Percentiles rank a stretch among this genome's conserved stretches.
These are phyloP conservation scores for Acanthamoeba healyi DNA, from an alignment of 208 protist species.

Conservation along the genomic window DNA sequence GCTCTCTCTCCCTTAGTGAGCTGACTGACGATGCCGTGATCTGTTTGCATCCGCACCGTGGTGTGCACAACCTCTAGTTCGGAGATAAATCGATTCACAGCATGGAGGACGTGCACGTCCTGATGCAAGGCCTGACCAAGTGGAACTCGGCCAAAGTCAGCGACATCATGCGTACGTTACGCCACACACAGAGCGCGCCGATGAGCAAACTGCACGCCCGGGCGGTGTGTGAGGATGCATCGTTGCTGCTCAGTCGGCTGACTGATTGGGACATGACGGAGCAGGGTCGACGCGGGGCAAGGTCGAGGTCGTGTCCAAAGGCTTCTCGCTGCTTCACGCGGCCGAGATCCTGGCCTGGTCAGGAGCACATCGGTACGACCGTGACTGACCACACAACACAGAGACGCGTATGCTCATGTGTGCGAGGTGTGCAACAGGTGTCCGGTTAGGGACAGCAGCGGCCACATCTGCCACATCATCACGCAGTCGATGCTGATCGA, in stretches of 20 bases:
- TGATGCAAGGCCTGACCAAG: constrained; percentile 10
- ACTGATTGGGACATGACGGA: background rate
- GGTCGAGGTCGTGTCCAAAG: background rate
- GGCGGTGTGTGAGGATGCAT: no score
- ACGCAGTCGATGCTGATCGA: constrained; percentile 47
- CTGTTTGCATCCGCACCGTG: no score
- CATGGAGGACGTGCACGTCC: background rate
- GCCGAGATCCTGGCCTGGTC: background rate
- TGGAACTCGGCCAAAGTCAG: background rate
- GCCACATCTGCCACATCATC: constrained; percentile 41
- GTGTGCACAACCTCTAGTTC: background rate
- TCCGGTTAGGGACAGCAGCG: background rate
- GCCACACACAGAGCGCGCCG: no score
- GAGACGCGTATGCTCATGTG: background rate
- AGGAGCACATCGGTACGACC: background rate
- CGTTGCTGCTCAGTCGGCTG: no score
- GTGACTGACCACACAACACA: no score
- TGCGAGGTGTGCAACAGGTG: background rate
- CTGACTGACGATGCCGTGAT: no score
- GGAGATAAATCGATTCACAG: background rate
- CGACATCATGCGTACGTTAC: constrained; percentile 54
- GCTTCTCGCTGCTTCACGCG: background rate
- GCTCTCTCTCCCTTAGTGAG: background rate
- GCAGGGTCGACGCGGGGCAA: background rate
- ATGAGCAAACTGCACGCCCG: no score